Percentiles rank a stretch among this genome's conserved stretches.
These are phyloP conservation scores for Ailanthus altissimus DNA, from an alignment of 345 rosid genomes.

Conservation along the genomic window DNA sequence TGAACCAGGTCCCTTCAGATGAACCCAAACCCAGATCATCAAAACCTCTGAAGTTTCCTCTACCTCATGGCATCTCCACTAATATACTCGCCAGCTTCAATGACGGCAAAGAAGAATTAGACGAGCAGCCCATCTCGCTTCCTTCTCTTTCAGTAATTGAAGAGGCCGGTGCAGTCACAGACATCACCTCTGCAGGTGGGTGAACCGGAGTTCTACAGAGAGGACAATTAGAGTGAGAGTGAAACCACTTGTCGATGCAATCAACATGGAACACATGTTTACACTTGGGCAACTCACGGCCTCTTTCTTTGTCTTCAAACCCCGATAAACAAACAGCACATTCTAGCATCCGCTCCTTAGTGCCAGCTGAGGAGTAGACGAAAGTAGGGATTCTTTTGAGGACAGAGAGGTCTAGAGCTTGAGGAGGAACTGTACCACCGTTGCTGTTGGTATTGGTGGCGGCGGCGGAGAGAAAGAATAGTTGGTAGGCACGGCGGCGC, in stretches of 20 bases:
- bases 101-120: slow-evolving; percentile 11
- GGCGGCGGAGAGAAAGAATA: slow-evolving; percentile 35
- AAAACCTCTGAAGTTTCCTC: slow-evolving; percentile 21
- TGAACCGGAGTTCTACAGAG: slow-evolving; percentile 74
- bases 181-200: neutral
- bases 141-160: slow-evolving; percentile 22
- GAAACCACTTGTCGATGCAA: slow-evolving; percentile 88
- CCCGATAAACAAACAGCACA: slow-evolving; percentile 83
- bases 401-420: slow-evolving; percentile 50
- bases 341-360: slow-evolving; percentile 21
- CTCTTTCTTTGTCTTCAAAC: slow-evolving; percentile 67
- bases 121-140: slow-evolving; percentile 24
- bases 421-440: slow-evolving; percentile 12
- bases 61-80: slow-evolving; percentile 36
- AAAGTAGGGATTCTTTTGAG: slow-evolving; percentile 60
- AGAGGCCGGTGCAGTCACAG: slow-evolving; percentile 6
- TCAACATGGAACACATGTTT: slow-evolving; percentile 73
- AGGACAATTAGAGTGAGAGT: slow-evolving; percentile 72
- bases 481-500: slow-evolving; percentile 43
- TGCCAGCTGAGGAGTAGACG: slow-evolving; percentile 29
- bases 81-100: slow-evolving; percentile 18
- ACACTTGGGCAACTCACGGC: slow-evolving; percentile 65
- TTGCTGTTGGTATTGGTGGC: slow-evolving; percentile 3
- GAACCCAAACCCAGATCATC: slow-evolving; percentile 25
- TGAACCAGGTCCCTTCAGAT: slow-evolving; percentile 21